A percentile compares a stretch with the other conserved stretches of the same genome.
phyloP scores from a whole-genome alignment of 306 rosid species.

The Cucumis hystrix region DNA sequence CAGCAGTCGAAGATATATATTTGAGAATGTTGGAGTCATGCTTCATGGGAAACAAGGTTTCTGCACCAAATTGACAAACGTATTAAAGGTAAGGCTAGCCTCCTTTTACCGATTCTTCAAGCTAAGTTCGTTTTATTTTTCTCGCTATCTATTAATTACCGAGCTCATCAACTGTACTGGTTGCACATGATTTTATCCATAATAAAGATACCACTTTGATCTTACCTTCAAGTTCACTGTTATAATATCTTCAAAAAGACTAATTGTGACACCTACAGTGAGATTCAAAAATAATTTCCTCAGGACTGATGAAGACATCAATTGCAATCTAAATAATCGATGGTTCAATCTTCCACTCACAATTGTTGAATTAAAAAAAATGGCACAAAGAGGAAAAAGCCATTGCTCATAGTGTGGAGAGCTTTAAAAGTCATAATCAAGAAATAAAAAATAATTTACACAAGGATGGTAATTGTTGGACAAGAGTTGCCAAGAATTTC shows the following conservation, averaged over 20 bases:
- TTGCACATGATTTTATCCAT: background rate
- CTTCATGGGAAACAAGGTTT: slow-evolving; percentile 72
- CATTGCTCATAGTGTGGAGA: background rate
- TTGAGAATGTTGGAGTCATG: slow-evolving; percentile 64
- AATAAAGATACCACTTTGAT: background rate
- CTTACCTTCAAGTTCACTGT: background rate
- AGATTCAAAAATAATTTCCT: background rate
- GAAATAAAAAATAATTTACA: no score
- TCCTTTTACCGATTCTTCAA: background rate
- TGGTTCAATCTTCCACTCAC: no score
- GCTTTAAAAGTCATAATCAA: background rate
- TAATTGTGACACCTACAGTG: background rate
- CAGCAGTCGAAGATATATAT: slow-evolving; percentile 22
- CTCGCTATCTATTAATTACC: background rate
- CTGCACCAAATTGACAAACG: slow-evolving; percentile 48
- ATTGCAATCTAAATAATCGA: no score
- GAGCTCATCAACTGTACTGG: background rate
- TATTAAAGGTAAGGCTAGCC: slow-evolving; percentile 38
- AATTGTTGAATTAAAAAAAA: no score
- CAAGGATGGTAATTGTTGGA: background rate
- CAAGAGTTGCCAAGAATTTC: background rate
- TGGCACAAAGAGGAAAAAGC: no score
- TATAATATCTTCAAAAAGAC: background rate
- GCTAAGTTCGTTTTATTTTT: background rate
- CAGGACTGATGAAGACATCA: no score